Conservation (phyloP, 257 asterid genomes). For the Solanum acaule region DNA sequence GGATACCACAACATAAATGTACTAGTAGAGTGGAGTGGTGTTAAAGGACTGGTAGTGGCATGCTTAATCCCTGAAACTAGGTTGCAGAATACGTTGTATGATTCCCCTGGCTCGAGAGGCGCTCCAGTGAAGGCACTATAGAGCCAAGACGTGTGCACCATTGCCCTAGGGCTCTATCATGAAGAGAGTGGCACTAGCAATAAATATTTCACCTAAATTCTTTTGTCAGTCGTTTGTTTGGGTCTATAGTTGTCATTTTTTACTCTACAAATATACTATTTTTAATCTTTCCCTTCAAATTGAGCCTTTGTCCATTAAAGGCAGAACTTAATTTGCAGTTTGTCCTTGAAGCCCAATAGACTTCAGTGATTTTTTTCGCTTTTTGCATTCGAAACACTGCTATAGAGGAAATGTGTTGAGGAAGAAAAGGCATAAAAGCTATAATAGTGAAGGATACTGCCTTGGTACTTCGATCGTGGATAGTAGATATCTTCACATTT, state of each 20-base stretch:
- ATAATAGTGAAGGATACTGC: slow-evolving; percentile 74
- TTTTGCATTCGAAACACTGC: not conserved
- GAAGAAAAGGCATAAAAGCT: not conserved
- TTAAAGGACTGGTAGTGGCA: not conserved
- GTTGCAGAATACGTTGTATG: not conserved
- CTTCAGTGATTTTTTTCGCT: not conserved
- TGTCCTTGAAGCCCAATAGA: not conserved
- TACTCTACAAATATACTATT: not conserved
- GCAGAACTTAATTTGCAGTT: not conserved
- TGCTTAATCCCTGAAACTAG: not conserved
- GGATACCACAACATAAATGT: not conserved
- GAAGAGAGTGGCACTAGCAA: not conserved
- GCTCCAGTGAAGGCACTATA: not conserved
- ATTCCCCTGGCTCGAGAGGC: not conserved
- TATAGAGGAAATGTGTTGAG: not conserved
- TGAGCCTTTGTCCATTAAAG: not conserved
- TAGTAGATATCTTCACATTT: slow-evolving; percentile 93
- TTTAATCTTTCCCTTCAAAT: not conserved
- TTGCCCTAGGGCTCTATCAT: not conserved
- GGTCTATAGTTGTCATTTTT: not conserved
- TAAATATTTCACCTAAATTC: not conserved
- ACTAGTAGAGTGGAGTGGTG: not conserved
- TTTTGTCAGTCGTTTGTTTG: not conserved
- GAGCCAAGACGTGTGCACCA: not conserved
- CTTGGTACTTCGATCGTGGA: slow-evolving; percentile 96